Base-by-base conservation (phyloP, 441 rosid species). In the Daphne laureola region DNA sequence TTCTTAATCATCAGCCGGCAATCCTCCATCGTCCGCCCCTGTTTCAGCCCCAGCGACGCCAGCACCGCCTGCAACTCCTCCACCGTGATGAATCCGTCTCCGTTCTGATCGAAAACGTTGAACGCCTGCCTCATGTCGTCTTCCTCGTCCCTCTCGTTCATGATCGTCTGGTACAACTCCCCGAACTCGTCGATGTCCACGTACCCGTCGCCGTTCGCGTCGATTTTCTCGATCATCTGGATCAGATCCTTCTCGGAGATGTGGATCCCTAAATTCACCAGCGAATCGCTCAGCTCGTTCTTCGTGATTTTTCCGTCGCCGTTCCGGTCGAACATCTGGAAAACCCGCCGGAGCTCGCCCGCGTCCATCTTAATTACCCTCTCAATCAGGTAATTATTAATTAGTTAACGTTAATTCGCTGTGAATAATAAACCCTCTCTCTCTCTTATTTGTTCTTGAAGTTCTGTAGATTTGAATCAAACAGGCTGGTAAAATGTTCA, bases 151-250 rank as follows among this genome's bases (percentile, higher is more conserved):
- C 74, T 78, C 55, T 88, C 96, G 14, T 86, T 76, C 93, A 86
- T 87, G 60, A 91, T 91, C 57, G 87, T 73, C 64, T 79, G 78
- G 52, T 88, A 91, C 53, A 87, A 57, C 0, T 66, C 89, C 2
- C 89, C 95, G 17, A 88, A 91, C 73, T 91, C 91, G 7, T 91
- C 83, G 0, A 87, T 79, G 23, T 91, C 96, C 0, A 91, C 89
- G 55, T 67, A 83, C 4, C 95, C 96, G 17, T 91, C 96, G 1
- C 92, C 88, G 5, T 91, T 87, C 48, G 58, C 76, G 44, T 91
- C 96, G 25, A 91, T 91, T 69, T 88, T 91, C 55, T 87, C 95
- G 5, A 88, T 84, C 95, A 91, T 88, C 65, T 79, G 87, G n/a
- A 51, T 66, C 64, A 91, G 55, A 2, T 91, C 98, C 26, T 65